Percentiles rank a stretch among this genome's conserved stretches.
Evolutionary conservation across 2,329 filamentous ascomycete genomes (phyloP).

Genomic region (Onygenales sp.): DNA sequence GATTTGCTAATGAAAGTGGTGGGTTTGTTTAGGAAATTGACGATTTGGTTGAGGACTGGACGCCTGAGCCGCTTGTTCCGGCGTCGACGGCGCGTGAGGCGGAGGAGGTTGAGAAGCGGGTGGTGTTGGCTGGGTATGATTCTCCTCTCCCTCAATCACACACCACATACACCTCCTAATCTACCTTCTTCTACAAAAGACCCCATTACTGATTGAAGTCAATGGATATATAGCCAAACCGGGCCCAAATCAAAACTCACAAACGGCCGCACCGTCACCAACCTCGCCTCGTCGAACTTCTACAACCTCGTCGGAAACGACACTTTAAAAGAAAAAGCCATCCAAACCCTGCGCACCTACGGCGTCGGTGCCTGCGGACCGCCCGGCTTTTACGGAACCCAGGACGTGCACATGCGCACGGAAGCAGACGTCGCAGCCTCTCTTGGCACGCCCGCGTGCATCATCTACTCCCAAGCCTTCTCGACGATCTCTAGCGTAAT

Average conservation of each 20-base stretch:
- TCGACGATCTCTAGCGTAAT: conserved; percentile 96
- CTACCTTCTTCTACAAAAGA: not conserved
- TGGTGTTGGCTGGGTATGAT: conserved; percentile 75
- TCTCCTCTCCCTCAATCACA: not conserved
- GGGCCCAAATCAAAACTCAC: conserved; percentile 82
- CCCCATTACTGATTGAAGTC: not conserved
- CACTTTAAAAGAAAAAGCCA: conserved; percentile 85
- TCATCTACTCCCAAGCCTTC: conserved; percentile 93
- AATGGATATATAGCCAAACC: conserved; percentile 53
- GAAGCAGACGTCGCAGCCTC: conserved; percentile 89
- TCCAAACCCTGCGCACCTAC: conserved; percentile 87
- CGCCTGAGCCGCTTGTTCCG: conserved; percentile 79
- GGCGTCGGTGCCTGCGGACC: conserved; percentile 95
- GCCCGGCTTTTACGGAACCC: conserved; percentile 95
- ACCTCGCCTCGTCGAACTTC: conserved; percentile 92
- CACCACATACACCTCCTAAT: not conserved
- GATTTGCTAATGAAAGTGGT: not conserved
- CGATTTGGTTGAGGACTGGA: conserved; percentile 93
- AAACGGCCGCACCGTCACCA: conserved; percentile 82
- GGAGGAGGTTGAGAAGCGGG: conserved; percentile 71
- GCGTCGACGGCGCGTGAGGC: conserved; percentile 66
- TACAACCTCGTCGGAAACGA: conserved; percentile 96
- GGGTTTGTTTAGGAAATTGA: conserved; percentile 65
- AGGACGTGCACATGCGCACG: conserved; percentile 96
- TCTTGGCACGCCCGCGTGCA: conserved; percentile 77